Evolutionary conservation across 805 yeast genomes (phyloP).

Genomic region (Maudiozyma saulgeensis): DNA sequence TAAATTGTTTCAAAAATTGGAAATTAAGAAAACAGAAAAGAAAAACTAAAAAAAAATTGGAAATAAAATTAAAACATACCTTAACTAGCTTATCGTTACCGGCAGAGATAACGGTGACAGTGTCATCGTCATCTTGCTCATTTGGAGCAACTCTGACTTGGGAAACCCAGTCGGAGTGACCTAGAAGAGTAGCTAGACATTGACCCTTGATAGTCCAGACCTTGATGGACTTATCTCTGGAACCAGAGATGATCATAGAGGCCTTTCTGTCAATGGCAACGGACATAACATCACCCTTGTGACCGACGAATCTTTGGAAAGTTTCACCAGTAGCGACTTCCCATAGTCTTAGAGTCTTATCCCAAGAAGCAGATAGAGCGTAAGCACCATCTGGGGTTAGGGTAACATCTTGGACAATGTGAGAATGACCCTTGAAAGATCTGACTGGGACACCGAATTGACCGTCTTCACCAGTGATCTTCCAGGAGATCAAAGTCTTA

Average conservation of each 20-base stretch:
- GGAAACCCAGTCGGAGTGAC: constrained; percentile 99
- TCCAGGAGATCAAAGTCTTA: constrained; percentile 97
- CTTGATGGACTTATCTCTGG: constrained; percentile 98
- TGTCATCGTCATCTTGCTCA: constrained; percentile 37
- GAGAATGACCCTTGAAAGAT: constrained; percentile 97
- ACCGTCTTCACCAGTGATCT: constrained; percentile 90
- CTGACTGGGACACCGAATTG: constrained; percentile 97
- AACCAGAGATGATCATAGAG: constrained; percentile 96
- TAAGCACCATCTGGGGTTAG: constrained; percentile 95
- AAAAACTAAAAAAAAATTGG: constrained; percentile 1
- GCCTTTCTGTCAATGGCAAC: constrained; percentile 94
- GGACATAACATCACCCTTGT: constrained; percentile 93
- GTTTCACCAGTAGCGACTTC: constrained; percentile 89
- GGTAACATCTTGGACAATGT: constrained; percentile 96
- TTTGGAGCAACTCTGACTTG: constrained; percentile 93
- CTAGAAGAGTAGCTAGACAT: constrained; percentile 86
- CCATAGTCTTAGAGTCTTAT: constrained; percentile 98
- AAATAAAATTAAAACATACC: constrained; percentile 55
- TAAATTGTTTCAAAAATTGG: constrained; percentile 5
- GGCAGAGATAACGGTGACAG: constrained; percentile 82
- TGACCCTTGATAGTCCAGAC: constrained; percentile 99
- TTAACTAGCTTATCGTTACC: constrained; percentile 98
- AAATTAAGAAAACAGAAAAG: not conserved
- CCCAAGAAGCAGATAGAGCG: constrained; percentile 99
- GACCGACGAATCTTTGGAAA: constrained; percentile 94